Percentiles rank a stretch among this genome's conserved stretches.
These are phyloP conservation scores for Trichosporon sp. DNA, from an alignment of 1,284 basidiomycete genomes.

Conservation along the genomic window DNA sequence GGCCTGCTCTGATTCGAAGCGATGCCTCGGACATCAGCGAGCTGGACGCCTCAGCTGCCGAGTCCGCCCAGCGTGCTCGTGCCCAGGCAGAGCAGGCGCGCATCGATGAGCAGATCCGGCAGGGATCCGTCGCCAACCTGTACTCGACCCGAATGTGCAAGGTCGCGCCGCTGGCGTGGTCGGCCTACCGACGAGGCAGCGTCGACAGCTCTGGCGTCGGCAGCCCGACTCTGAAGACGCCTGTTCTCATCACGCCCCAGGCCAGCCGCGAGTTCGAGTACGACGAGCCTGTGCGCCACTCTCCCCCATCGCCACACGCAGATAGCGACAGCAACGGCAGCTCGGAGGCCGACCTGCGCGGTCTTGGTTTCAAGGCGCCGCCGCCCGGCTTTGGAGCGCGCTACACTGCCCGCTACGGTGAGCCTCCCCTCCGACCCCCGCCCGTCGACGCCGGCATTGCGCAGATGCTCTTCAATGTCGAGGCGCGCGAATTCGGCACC, in stretches of 20 bases:
- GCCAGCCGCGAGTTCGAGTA: background rate
- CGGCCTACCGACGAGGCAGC: background rate
- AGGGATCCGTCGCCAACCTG: background rate
- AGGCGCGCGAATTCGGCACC: background rate
- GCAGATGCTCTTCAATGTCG: background rate
- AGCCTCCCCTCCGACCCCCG: background rate
- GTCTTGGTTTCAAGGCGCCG: background rate
- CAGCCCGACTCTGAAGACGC: constrained; percentile 1
- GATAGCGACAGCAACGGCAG: background rate
- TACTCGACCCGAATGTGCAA: background rate
- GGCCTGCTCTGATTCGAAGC: background rate
- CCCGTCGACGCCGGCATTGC: background rate
- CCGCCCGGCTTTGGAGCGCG: background rate
- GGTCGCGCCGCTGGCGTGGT: background rate
- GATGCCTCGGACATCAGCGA: background rate
- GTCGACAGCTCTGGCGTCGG: background rate
- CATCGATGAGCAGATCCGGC: background rate
- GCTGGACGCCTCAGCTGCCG: background rate
- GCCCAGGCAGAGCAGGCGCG: background rate
- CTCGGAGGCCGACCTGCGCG: background rate
- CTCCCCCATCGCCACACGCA: background rate
- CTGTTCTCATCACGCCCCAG: background rate
- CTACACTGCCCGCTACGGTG: background rate
- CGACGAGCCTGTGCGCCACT: background rate
- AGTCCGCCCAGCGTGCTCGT: background rate